Evolutionary conservation across 495 filamentous ascomycete species (phyloP), one percentile per base, ranked within the genome.

Genomic region (Lophiostoma macrostomum): DNA sequence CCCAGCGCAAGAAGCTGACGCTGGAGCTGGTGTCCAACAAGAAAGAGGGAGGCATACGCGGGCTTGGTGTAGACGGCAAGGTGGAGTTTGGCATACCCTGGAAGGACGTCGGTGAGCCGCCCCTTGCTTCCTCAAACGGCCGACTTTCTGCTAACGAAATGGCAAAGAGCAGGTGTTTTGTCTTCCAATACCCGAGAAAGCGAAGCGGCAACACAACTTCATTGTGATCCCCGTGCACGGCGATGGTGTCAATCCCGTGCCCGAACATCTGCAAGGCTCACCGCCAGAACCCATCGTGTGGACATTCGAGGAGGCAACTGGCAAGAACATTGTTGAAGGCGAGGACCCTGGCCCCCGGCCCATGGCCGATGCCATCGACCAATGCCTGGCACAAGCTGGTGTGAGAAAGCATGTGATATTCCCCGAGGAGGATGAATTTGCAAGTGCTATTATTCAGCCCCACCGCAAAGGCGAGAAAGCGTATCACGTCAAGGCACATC

Each of bases 101-200:
- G 80, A 74, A 78, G 52, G 78, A 83, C 53, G 86, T 98, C 47
- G 84, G 89, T 91, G 71, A 65, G 82, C 74, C 4, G n/a, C 4
- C 18, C 27, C 31, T 18, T 34, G 16, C 25, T 3, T 29, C 19
- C 18, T 24, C 7, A 23, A 4, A 24, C 14, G 20, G 30, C 3
- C 8, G 22, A 36, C 6, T 20, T n/a, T n/a, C n/a, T n/a, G 24
- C 50, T 48, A 45, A 53, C 39, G 4, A 16, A n/a, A 23, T 19
- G 38, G 5, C 20, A 22, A 66, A 89, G 88, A 86, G 55, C 85
- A 91, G 51, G 58, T 67, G 20, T 65, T 73, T 56, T 71, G 69
- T 67, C 82, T 98, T 31, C 90, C 91, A 1, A 86, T 95, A 0
- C 93, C 93, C 1, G 93, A 97, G 52, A 96, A 96, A 66, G 75